Evolutionary conservation across 495 filamentous ascomycete genomes (phyloP).

Genomic region (Aspergillus asperescens): DNA sequence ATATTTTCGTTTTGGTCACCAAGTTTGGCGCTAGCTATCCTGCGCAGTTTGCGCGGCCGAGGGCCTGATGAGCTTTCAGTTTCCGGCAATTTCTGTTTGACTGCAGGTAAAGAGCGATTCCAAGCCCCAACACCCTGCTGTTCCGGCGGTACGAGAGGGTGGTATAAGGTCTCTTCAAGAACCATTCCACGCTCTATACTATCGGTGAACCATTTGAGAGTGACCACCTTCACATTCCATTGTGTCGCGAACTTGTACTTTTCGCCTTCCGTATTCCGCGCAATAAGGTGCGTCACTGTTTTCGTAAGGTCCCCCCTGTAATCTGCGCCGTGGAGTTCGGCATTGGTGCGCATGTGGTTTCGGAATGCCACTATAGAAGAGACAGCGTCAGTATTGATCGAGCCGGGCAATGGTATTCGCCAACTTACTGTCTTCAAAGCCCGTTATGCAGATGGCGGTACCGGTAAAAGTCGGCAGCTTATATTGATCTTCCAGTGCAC

Average conservation of each 20-base stretch:
- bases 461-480: slow-evolving; percentile 55
- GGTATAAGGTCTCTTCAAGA: slow-evolving; percentile 76
- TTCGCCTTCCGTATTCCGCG: slow-evolving; percentile 67
- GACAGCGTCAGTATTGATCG: slow-evolving; percentile 5
- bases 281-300: slow-evolving; percentile 77
- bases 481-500: slow-evolving; percentile 56
- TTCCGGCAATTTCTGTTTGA: slow-evolving; percentile 23
- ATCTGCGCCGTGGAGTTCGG: slow-evolving; percentile 64
- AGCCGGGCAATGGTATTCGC: background rate
- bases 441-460: slow-evolving; percentile 80
- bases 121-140: slow-evolving; percentile 76
- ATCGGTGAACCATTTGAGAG: slow-evolving; percentile 78
- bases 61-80: slow-evolving; percentile 27
- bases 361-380: slow-evolving; percentile 54
- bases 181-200: slow-evolving; percentile 90
- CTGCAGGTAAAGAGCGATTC: slow-evolving; percentile 46
- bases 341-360: slow-evolving; percentile 57
- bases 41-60: slow-evolving; percentile 62
- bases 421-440: slow-evolving; percentile 74
- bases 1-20: slow-evolving; percentile 72
- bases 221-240: slow-evolving; percentile 75
- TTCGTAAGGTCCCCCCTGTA: slow-evolving; percentile 85
- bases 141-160: slow-evolving; percentile 60
- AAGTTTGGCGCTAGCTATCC: slow-evolving; percentile 73
- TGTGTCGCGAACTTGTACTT: slow-evolving; percentile 81